Conservation (phyloP, 305 asterid genomes). For the Fraxinus paxiana region DNA sequence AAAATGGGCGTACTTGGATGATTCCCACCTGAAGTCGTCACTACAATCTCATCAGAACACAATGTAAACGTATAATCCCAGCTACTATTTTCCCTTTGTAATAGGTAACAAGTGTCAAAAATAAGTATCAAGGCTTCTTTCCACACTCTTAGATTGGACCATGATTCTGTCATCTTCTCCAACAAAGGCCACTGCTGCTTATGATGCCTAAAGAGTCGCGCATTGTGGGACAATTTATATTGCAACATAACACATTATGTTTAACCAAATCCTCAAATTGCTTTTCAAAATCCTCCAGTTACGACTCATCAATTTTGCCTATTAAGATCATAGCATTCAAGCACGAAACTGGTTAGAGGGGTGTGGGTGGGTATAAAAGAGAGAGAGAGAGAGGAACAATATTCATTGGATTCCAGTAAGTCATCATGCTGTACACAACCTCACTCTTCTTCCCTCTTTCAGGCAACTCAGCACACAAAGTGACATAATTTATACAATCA, state of each 20-base stretch:
- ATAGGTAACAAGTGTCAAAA: background rate
- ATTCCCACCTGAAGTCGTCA: background rate
- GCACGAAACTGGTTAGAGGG: background rate
- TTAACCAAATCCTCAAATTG: background rate
- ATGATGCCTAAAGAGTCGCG: background rate
- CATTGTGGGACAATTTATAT: background rate
- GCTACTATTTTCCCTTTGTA: background rate
- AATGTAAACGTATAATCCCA: background rate
- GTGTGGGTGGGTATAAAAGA: background rate
- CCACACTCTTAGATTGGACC: background rate
- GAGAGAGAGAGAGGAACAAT: background rate
- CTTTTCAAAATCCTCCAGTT: background rate
- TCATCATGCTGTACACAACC: background rate
- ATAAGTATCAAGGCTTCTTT: background rate
- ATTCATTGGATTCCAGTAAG: background rate
- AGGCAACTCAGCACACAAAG: background rate
- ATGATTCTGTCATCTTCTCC: background rate
- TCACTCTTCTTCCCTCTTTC: background rate
- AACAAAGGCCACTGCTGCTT: background rate
- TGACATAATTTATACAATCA: background rate
- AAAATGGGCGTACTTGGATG: background rate
- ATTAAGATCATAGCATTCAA: background rate
- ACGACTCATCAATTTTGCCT: background rate
- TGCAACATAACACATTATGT: background rate
- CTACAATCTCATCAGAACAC: background rate